Conservation (phyloP, 345 rosid species). For the Turnera subulata region DNA sequence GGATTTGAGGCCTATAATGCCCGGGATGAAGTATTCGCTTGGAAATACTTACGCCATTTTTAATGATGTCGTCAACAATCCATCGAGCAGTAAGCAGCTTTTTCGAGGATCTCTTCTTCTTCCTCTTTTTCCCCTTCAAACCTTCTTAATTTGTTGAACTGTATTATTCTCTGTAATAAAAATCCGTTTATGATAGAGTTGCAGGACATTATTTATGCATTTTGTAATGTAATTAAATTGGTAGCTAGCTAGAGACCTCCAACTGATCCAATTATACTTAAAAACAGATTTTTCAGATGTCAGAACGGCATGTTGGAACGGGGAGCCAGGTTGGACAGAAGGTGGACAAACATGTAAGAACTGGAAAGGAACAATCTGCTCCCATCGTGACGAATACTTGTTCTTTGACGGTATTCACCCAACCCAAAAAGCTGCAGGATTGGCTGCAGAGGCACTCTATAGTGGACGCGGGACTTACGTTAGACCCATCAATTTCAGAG, state of each 20-base stretch:
- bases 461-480: conserved; percentile 20
- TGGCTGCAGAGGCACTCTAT: conserved; percentile 28
- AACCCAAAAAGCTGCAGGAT: conserved; percentile 21
- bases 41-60: conserved; percentile 29
- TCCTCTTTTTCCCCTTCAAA: too few species aligned
- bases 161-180: too few species aligned
- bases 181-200: too few species aligned
- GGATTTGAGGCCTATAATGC: conserved; percentile 11
- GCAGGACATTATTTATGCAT: too few species aligned
- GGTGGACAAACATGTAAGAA: too few species aligned
- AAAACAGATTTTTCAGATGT: conserved; percentile 30
- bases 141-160: too few species aligned
- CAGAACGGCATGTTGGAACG: conserved; percentile 31
- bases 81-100: conserved; percentile 30
- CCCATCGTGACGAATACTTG: conserved; percentile 20
- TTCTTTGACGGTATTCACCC: conserved; percentile 52
- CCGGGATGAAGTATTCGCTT: conserved; percentile 32
- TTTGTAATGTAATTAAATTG: too few species aligned
- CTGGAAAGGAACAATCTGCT: conserved; percentile 19
- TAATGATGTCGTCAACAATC: conserved; percentile 12
- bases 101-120: too few species aligned
- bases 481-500: conserved; percentile 33
- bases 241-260: too few species aligned
- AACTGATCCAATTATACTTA: too few species aligned
- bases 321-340: too few species aligned